Evolutionary conservation across 1,139 yeast species (phyloP).

Genomic region (Geotrichum europaeum): DNA sequence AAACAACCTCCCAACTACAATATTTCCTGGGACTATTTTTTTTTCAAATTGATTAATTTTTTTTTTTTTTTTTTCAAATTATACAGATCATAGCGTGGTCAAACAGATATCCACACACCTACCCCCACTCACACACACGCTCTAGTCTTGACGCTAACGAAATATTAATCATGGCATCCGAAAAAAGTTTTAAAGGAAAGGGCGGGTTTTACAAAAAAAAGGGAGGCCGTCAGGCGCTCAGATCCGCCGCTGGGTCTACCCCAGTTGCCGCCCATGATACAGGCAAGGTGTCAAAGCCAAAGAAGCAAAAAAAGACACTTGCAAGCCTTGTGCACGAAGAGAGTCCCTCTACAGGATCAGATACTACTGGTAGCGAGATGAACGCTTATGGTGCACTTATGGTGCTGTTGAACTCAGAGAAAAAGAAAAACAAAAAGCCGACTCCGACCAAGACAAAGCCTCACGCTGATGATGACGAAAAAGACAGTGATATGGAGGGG

Average conservation of each 20-base stretch:
- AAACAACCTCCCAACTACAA: not conserved
- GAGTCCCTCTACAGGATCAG: not conserved
- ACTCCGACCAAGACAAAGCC: not conserved
- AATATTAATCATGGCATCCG: slow-evolving; percentile 1
- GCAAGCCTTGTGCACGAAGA: slow-evolving; percentile 30
- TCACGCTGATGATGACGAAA: slow-evolving; percentile 14
- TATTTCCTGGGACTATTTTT: not conserved
- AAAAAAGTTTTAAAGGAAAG: not conserved
- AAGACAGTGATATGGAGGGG: not conserved
- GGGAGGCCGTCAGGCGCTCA: slow-evolving; percentile 10
- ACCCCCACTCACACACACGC: too few species aligned
- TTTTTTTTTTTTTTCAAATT: not conserved
- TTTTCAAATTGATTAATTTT: not conserved
- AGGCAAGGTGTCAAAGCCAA: slow-evolving; percentile 11
- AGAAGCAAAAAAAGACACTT: slow-evolving; percentile 27
- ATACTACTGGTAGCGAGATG: slow-evolving; percentile 8
- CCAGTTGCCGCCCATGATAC: not conserved
- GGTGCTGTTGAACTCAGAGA: slow-evolving; percentile 59
- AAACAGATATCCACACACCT: too few species aligned
- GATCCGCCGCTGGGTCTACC: slow-evolving; percentile 2
- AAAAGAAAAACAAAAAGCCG: slow-evolving; percentile 25
- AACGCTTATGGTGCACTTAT: slow-evolving; percentile 69
- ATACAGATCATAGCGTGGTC: too few species aligned
- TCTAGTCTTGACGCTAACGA: too few species aligned
- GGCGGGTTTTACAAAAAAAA: slow-evolving; percentile 3